Conservation (phyloP, 2,329 filamentous ascomycete genomes). For the Claviceps pusilla region DNA sequence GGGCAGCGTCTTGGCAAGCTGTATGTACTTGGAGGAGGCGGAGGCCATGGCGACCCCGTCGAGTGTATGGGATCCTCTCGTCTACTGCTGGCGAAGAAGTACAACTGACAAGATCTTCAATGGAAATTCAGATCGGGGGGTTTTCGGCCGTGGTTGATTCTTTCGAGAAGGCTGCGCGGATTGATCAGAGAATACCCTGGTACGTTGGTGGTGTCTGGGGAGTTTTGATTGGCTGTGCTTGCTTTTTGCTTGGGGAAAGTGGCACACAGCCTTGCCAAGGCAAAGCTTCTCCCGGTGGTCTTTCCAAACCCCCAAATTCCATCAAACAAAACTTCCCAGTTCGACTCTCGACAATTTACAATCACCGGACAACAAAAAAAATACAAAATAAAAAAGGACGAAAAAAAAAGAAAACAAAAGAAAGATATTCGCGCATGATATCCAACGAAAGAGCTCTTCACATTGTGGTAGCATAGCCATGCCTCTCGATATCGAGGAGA, state of each 20-base stretch:
- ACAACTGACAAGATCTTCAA: not conserved
- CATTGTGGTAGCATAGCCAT: conserved; percentile 9
- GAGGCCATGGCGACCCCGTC: conserved; percentile 18
- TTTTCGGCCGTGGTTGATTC: not conserved
- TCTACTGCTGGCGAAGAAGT: not conserved
- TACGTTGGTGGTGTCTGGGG: not conserved
- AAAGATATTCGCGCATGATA: not conserved
- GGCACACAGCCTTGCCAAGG: conserved; percentile 6
- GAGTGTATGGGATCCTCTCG: not conserved
- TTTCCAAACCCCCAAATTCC: not conserved
- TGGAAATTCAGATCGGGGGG: not conserved
- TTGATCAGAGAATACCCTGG: not conserved
- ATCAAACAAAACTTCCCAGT: not conserved
- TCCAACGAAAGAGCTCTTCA: not conserved
- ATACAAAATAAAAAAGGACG: not conserved
- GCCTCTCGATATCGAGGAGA: conserved; percentile 66
- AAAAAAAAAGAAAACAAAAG: not conserved
- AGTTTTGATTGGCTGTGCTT: conserved; percentile 3
- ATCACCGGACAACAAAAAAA: not conserved
- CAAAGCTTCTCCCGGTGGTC: not conserved
- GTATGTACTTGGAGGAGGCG: conserved; percentile 25
- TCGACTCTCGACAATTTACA: not conserved
- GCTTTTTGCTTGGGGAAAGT: not conserved
- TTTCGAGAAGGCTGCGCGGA: conserved; percentile 8
- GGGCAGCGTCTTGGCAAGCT: conserved; percentile 59